These are phyloP conservation scores for Eucalyptus dawsonii DNA, from an alignment of 345 rosid species.

Conservation along the genomic window DNA sequence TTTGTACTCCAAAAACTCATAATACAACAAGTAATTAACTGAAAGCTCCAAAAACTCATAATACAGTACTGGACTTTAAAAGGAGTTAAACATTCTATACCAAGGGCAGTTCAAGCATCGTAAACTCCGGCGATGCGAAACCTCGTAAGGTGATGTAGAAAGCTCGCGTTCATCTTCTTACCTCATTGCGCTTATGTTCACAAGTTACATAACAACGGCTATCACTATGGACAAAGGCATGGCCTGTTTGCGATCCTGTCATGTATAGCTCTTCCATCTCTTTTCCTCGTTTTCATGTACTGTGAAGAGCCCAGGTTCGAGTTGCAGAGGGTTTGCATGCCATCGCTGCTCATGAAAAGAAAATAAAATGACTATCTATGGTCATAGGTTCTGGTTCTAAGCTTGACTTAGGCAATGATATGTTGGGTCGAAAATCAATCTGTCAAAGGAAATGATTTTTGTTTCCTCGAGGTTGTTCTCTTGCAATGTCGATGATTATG, in stretches of 20 bases:
- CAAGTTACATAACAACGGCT: background rate
- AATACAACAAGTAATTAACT: constrained; percentile 45
- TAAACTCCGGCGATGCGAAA: background rate
- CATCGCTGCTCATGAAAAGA: background rate
- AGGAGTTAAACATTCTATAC: background rate
- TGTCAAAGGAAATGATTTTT: background rate
- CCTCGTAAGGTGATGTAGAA: background rate
- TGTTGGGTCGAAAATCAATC: background rate
- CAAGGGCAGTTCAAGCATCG: background rate
- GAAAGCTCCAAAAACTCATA: constrained; percentile 1
- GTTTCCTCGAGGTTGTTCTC: background rate
- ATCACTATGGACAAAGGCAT: background rate
- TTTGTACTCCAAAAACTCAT: too few relatives aligned
- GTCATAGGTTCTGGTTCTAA: background rate
- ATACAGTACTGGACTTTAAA: background rate
- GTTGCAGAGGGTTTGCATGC: background rate
- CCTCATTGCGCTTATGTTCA: background rate
- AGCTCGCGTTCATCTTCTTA: background rate
- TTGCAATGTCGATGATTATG: background rate
- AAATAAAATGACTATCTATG: background rate
- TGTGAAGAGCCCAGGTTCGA: background rate
- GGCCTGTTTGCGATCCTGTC: background rate
- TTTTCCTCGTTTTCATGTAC: background rate
- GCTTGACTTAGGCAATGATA: background rate
- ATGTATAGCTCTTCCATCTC: background rate